Percentiles rank a stretch among this genome's conserved stretches.
phyloP scores from a whole-genome alignment of 306 rosid genomes.

The Psophocarpus tetragonolobus region DNA sequence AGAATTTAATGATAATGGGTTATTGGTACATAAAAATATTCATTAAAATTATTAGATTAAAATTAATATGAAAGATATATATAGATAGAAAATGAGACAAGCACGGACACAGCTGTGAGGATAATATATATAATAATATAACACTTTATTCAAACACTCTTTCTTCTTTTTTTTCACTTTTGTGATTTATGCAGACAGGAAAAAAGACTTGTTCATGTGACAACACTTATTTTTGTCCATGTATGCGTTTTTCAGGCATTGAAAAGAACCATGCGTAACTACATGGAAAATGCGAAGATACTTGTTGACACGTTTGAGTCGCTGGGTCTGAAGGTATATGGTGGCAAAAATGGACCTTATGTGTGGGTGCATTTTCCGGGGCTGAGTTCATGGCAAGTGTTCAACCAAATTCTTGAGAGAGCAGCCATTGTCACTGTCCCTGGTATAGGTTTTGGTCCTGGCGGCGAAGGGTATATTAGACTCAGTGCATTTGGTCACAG shows the following conservation, averaged over 20 bases:
- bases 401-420: slow-evolving; percentile 52
- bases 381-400: slow-evolving; percentile 59
- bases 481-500: slow-evolving; percentile 62
- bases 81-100: too few species aligned
- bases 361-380: slow-evolving; percentile 76
- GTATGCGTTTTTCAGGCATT: slow-evolving; percentile 51
- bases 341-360: slow-evolving; percentile 69
- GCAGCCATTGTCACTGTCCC: slow-evolving; percentile 70
- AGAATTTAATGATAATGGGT: too few species aligned
- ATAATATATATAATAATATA: too few species aligned
- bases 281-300: slow-evolving; percentile 60
- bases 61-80: too few species aligned
- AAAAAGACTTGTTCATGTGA: not conserved
- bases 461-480: slow-evolving; percentile 58
- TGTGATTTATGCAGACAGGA: not conserved
- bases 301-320: slow-evolving; percentile 51
- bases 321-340: slow-evolving; percentile 58
- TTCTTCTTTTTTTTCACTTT: not conserved
- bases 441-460: slow-evolving; percentile 77
- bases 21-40: too few species aligned
- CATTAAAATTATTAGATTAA: too few species aligned
- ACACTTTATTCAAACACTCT: not conserved
- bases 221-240: not conserved
- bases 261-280: slow-evolving; percentile 36
- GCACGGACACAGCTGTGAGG: too few species aligned